Percentiles rank a stretch among this genome's conserved stretches.
phyloP scores from a whole-genome alignment of 441 rosid genomes.

The Brassica hybrid region DNA sequence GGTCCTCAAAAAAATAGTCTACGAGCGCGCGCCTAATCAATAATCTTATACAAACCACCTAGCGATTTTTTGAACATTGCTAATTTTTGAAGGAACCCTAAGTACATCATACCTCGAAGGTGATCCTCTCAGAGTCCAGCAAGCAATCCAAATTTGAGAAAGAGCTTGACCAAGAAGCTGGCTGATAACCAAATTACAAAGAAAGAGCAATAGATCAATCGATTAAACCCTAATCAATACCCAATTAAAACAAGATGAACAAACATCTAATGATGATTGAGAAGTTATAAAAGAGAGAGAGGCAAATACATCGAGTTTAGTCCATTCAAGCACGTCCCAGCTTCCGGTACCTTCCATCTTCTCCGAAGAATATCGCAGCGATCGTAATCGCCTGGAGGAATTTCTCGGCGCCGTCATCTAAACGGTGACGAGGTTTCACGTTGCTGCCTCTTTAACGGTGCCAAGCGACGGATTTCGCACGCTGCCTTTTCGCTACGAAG shows the following conservation, averaged over 20 bases:
- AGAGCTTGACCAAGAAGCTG: conserved; percentile 57
- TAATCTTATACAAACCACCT: no score
- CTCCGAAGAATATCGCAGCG: conserved; percentile 61
- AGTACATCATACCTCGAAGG: conserved; percentile 61
- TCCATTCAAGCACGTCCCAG: conserved; percentile 93
- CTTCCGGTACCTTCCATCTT: conserved; percentile 78
- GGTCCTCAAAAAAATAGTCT: no score
- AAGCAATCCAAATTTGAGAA: conserved; percentile 66
- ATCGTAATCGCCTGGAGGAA: conserved; percentile 48
- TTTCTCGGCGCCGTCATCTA: conserved; percentile 58
- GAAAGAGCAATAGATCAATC: neutral
- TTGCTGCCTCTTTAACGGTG: conserved; percentile 38
- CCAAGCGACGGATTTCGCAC: conserved; percentile 42
- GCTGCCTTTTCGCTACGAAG: conserved; percentile 43
- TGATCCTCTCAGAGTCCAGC: conserved; percentile 72
- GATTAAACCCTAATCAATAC: conserved; percentile 11
- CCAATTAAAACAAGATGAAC: conserved; percentile 7
- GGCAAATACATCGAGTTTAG: conserved; percentile 64
- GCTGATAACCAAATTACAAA: conserved; percentile 39
- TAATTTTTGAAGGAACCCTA: neutral
- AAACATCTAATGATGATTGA: neutral
- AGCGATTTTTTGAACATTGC: no score
- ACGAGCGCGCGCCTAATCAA: no score
- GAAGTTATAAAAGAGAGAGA: neutral
- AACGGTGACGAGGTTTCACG: conserved; percentile 30